Percentiles rank a stretch among this genome's conserved stretches.
These are phyloP conservation scores for Lasiosphaeria hispida DNA, from an alignment of 495 filamentous ascomycete genomes.

Conservation along the genomic window DNA sequence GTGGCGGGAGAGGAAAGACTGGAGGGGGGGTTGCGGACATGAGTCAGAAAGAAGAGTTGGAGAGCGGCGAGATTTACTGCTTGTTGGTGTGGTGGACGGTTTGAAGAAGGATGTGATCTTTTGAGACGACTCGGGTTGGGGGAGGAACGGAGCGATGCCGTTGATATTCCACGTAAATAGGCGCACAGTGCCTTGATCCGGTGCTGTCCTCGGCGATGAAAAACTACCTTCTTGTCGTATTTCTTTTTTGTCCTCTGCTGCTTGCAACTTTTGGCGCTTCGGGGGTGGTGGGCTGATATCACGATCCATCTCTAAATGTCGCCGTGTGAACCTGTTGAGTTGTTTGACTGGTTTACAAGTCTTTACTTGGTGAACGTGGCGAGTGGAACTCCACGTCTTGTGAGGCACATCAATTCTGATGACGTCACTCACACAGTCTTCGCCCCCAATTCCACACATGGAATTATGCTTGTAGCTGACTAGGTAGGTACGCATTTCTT, in stretches of 20 bases:
- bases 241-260: neutral
- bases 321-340: too few species aligned
- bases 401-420: neutral
- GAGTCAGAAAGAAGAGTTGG: too few species aligned
- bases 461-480: too few species aligned
- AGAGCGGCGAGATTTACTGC: neutral
- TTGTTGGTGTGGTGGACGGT: conserved; percentile 5
- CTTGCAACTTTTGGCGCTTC: conserved; percentile 19
- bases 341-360: too few species aligned
- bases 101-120: conserved; percentile 47
- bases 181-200: conserved; percentile 14
- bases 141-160: conserved; percentile 45
- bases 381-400: neutral
- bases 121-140: conserved; percentile 9
- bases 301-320: conserved; percentile 10
- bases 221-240: too few species aligned
- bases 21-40: conserved; percentile 24
- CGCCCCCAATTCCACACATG: too few species aligned
- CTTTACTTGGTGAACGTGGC: too few species aligned
- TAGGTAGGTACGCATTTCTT: too few species aligned
- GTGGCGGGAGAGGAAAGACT: conserved; percentile 45
- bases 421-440: too few species aligned
- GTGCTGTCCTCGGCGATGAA: too few species aligned
- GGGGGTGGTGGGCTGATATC: conserved; percentile 22
- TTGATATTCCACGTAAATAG: conserved; percentile 55